Conservation (phyloP, 2,329 filamentous ascomycete species). For the Pseudogymnoascus sp. region DNA sequence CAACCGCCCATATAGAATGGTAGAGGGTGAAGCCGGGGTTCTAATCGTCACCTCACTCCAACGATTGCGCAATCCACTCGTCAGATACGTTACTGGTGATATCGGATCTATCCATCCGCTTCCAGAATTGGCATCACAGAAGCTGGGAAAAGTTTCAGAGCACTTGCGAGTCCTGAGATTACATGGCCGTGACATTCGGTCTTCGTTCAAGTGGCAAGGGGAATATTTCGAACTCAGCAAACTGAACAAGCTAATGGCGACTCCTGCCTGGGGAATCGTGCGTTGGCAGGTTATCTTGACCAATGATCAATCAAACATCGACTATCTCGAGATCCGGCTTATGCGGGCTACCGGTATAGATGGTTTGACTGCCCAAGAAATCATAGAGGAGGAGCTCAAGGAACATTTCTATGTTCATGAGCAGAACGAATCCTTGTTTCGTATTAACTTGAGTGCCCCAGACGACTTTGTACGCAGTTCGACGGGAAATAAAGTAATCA, state of each 20-base stretch:
- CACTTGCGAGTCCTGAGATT: neutral
- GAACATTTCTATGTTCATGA: neutral
- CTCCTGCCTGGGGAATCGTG: neutral
- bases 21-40: neutral
- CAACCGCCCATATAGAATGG: neutral
- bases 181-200: neutral
- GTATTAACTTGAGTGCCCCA: neutral
- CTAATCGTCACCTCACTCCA: neutral
- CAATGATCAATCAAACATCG: neutral
- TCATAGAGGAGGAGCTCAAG: neutral
- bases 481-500: neutral
- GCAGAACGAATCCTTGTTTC: neutral
- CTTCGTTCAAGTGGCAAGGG: neutral
- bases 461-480: neutral
- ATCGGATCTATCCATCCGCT: neutral
- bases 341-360: neutral
- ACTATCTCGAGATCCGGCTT: neutral
- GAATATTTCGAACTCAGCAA: neutral
- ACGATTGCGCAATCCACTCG: neutral
- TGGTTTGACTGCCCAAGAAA: neutral
- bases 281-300: neutral
- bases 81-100: constrained; percentile 1
- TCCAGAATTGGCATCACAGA: neutral
- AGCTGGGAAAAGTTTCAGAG: neutral
- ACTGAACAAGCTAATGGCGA: neutral